Percentiles rank a stretch among this genome's conserved stretches.
These are phyloP conservation scores for Hordeum pubiflorum DNA, from an alignment of 202 grass and related monocot species.

Conservation along the genomic window DNA sequence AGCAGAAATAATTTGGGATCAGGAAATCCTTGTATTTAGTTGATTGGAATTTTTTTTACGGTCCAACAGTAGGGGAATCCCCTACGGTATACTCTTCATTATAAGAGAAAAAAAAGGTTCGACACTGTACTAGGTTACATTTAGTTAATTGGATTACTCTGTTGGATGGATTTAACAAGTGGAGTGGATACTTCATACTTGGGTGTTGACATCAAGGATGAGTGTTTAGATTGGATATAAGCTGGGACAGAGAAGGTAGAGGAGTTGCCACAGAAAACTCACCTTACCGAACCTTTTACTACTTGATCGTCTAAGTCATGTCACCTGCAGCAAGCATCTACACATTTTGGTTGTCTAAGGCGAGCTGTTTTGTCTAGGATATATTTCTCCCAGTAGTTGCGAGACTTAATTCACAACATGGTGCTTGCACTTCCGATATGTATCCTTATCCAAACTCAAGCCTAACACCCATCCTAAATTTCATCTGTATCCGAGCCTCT, in stretches of 20 bases:
- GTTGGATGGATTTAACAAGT: not conserved
- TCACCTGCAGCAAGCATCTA: not conserved
- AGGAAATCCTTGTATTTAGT: not conserved
- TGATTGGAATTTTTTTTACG: not conserved
- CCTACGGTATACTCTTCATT: too few species aligned
- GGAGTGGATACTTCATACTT: not conserved
- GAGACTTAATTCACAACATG: not conserved
- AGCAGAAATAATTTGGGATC: not conserved
- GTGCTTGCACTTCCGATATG: not conserved
- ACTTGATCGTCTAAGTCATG: not conserved
- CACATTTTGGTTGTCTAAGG: not conserved
- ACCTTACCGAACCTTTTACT: not conserved
- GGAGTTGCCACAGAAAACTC: not conserved
- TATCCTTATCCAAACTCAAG: not conserved
- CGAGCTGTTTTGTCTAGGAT: not conserved
- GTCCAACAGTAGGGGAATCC: too few species aligned
- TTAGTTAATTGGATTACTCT: not conserved
- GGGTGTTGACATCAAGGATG: not conserved
- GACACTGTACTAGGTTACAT: too few species aligned
- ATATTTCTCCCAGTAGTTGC: not conserved
- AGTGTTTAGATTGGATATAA: slow-evolving; percentile 8
- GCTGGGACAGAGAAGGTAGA: not conserved
- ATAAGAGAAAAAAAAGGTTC: too few species aligned
- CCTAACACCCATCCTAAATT: not conserved
- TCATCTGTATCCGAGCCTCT: not conserved